Percentiles rank a stretch among this genome's conserved stretches.
Evolutionary conservation across 1,284 basidiomycete species (phyloP).

Genomic region (Tilletia caries): DNA sequence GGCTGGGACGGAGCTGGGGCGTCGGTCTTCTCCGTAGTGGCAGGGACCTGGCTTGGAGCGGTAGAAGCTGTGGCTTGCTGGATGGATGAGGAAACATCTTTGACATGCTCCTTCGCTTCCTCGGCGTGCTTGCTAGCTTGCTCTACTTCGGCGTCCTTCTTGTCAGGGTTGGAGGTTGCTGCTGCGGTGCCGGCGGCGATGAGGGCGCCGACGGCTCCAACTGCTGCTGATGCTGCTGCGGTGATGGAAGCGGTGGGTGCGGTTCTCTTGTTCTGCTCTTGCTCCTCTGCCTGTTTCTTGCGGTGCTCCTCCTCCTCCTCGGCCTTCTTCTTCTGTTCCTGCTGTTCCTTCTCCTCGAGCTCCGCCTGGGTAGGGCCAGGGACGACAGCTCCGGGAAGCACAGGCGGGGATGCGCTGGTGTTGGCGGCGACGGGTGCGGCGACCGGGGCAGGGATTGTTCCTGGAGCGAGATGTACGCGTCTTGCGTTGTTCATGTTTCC

Average conservation of each 20-base stretch:
- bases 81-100: background rate
- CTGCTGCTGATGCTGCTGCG: background rate
- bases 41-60: background rate
- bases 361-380: background rate
- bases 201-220: constrained; percentile 2
- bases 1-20: too few relatives aligned
- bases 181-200: background rate
- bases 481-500: constrained; percentile 8
- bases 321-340: background rate
- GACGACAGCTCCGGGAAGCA: background rate
- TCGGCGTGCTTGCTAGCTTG: background rate
- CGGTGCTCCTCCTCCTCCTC: background rate
- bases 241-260: background rate
- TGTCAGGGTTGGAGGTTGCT: background rate
- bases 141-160: background rate
- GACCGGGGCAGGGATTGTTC: background rate
- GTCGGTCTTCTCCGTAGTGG: too few relatives aligned
- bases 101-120: background rate
- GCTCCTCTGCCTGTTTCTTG: background rate
- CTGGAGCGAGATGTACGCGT: background rate
- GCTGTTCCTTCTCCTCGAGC: background rate
- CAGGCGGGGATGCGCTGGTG: background rate
- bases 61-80: background rate
- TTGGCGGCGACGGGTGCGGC: background rate
- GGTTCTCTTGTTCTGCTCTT: too few relatives aligned